A percentile compares a stretch with the other conserved stretches of the same genome.
phyloP scores from a whole-genome alignment of 768 basidiomycete genomes.

The Suillus hirtellus region DNA sequence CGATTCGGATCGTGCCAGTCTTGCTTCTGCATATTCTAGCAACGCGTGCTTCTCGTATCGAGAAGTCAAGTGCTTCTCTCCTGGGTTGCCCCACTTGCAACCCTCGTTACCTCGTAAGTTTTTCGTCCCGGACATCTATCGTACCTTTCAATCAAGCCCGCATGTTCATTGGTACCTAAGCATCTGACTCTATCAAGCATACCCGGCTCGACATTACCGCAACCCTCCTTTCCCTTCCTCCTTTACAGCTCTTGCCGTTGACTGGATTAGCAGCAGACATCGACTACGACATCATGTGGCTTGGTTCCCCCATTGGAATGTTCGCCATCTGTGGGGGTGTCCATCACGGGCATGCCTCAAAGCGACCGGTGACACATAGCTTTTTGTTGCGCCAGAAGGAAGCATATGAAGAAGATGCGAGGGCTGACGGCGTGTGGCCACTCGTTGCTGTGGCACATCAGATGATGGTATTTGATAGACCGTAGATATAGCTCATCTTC shows the following conservation, averaged over 20 bases:
- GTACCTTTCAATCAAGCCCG: neutral
- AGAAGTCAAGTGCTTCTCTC: constrained; percentile 17
- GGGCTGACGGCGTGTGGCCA: constrained; percentile 31
- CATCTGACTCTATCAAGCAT: constrained; percentile 14
- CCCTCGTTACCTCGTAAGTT: constrained; percentile 21
- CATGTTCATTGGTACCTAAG: constrained; percentile 6
- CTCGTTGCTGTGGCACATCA: constrained; percentile 31
- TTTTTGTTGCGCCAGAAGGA: constrained; percentile 34
- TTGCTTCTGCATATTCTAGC: constrained; percentile 33
- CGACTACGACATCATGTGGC: constrained; percentile 33
- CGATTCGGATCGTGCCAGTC: constrained; percentile 32
- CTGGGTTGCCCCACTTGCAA: constrained; percentile 1
- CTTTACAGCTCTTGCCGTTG: constrained; percentile 22
- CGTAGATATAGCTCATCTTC: neutral
- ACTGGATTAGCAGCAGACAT: constrained; percentile 14
- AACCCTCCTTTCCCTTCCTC: constrained; percentile 26
- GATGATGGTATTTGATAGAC: constrained; percentile 29
- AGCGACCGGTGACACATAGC: constrained; percentile 28
- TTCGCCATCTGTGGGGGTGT: constrained; percentile 27
- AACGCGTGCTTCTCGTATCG: constrained; percentile 34
- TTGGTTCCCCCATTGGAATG: constrained; percentile 29
- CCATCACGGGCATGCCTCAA: constrained; percentile 9
- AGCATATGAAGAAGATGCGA: constrained; percentile 29
- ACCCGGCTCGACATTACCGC: constrained; percentile 30
- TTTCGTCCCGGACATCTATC: constrained; percentile 1